Base-by-base conservation (phyloP, 2,329 filamentous ascomycete species). In the Exophiala sideris region DNA sequence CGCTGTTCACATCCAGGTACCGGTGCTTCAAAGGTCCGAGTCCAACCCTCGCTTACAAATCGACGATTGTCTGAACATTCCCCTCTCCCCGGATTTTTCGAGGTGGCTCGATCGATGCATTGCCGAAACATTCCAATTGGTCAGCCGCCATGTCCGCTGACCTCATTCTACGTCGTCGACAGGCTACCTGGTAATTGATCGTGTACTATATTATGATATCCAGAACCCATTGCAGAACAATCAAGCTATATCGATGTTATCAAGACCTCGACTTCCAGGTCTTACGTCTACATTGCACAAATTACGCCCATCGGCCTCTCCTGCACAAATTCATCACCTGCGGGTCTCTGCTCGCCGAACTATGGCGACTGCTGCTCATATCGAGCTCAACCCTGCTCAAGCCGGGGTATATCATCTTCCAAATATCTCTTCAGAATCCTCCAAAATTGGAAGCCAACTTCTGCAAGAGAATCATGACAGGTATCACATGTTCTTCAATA, bases 401-500 rank as follows among this genome's bases (percentile, higher is more conserved):
- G 57, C 71, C 10, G 78, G 79, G 0, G 68, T 76, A 16, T 81
- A 76, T 61, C 75, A 71, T 55, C 66, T 73, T 2, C 65, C 67
- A 57, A 73, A 57, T 71, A 71, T 77, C 38, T 48, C 55, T 6
- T 33, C 79, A 2, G 82, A 83, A 33, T 79, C 84, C 0, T 87
- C 89, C 0, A 72, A 75, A 36, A 84, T 76, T 55, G 78, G 81
- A 1, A 86, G 84, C 3, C 76, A 87, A 58, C 71, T 95, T 3
- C 73, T 96, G 14, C 88, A 95, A 67, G 74, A 84, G 53, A 91
- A 96, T 65, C 79, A 94, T 60, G 81, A 80, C 24, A 73, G 72
- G 33, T 82, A 91, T 63, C 88, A 95, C 66, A 86, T 91, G 54
- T 95, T 86, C 72, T 95, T 91, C 77, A 95, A 94, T 57, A 56